phyloP scores from a whole-genome alignment of 345 rosid species.

The Corchorus capsularis region DNA sequence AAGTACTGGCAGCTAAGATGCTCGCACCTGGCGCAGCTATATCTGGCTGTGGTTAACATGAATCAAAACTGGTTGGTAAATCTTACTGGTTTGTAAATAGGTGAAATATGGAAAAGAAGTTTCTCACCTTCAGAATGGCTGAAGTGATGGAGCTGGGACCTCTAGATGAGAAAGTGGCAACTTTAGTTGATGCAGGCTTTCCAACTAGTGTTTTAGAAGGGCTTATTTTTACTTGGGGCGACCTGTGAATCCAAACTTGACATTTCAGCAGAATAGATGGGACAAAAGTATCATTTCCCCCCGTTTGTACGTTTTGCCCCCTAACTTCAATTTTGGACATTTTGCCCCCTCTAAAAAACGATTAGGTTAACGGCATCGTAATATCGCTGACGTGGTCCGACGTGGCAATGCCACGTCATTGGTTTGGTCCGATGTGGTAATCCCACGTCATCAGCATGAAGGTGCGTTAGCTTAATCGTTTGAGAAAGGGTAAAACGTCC shows the following conservation, averaged over 20 bases:
- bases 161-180: slow-evolving; percentile 51
- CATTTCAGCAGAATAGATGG: background rate
- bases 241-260: slow-evolving; percentile 13
- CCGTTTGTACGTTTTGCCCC: too few species aligned
- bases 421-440: too few species aligned
- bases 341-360: too few species aligned
- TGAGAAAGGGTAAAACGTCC: too few species aligned
- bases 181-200: slow-evolving; percentile 36
- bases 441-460: too few species aligned
- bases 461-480: too few species aligned
- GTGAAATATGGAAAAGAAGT: background rate
- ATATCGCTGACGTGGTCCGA: too few species aligned
- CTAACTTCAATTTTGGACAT: too few species aligned
- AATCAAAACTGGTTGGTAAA: background rate
- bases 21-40: slow-evolving; percentile 48
- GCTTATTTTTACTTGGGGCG: slow-evolving; percentile 27
- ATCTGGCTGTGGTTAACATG: slow-evolving; percentile 37
- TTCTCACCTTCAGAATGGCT: slow-evolving; percentile 38
- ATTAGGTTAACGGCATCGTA: too few species aligned
- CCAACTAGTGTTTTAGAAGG: slow-evolving; percentile 32
- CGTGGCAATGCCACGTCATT: too few species aligned
- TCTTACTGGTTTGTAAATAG: slow-evolving; percentile 22
- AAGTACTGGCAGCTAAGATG: slow-evolving; percentile 40
- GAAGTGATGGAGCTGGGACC: slow-evolving; percentile 63
- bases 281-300: too few species aligned